Conservation (phyloP, 2,329 filamentous ascomycete genomes). For the Apiospora koreana region DNA sequence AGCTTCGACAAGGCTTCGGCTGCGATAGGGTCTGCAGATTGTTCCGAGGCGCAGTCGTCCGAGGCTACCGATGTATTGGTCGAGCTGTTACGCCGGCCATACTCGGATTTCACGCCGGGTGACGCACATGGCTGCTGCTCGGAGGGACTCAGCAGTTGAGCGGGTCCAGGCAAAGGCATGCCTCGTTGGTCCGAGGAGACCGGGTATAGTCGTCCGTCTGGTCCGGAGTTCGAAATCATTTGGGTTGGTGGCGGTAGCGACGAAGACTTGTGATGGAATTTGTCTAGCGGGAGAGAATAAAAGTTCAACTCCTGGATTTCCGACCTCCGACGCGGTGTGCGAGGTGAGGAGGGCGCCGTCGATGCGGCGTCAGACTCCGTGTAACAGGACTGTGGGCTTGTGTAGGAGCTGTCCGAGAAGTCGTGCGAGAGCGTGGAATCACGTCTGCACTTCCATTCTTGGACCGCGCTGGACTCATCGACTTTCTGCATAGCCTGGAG, state of each 20-base stretch:
- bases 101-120: neutral
- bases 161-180: neutral
- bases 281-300: neutral
- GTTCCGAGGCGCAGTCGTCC: neutral
- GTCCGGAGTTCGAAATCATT: neutral
- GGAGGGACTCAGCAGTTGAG: neutral
- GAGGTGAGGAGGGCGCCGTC: constrained; percentile 22
- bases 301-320: constrained; percentile 15
- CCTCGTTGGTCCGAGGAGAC: neutral
- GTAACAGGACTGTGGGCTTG: constrained; percentile 18
- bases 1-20: neutral
- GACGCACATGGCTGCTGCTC: neutral
- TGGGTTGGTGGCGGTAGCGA: neutral
- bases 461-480: neutral
- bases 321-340: constrained; percentile 16
- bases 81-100: neutral
- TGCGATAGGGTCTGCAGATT: neutral
- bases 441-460: neutral
- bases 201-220: neutral
- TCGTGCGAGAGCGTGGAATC: neutral
- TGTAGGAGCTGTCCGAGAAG: constrained; percentile 20
- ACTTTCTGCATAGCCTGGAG: neutral
- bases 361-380: constrained; percentile 19
- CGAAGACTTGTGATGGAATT: neutral
- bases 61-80: neutral